Evolutionary conservation across 495 filamentous ascomycete species (phyloP), one percentile per base, ranked within the genome.

Genomic region (Clohesyomyces aquaticus): DNA sequence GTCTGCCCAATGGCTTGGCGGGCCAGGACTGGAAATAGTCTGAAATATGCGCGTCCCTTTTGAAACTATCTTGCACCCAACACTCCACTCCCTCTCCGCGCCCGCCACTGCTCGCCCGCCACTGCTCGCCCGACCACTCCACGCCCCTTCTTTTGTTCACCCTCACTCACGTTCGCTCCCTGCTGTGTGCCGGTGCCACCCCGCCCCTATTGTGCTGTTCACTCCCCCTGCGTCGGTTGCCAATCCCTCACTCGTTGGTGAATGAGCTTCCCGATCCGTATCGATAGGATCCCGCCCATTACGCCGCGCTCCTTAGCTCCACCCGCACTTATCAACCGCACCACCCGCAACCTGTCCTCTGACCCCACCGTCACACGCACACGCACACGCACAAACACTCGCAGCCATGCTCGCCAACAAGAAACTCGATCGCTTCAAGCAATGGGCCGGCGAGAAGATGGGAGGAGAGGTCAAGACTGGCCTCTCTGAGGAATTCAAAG

Each of bases 401-500:
- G 45, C 59, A 75, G 82, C 35, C 58, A 96, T 96, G 92, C 91
- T 93, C 77, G 87, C 96, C 80, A 93, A 92, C 78, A 93, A 95
- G 83, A 96, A 96, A 75, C 84, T 98, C 73, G 94, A 91, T 77
- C 88, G 95, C 63, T 87, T 97, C 79, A 96, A 94, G 82, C 94
- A 98, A 88, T 98, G 93, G 93, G 91, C 91, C 11, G 91, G 91
- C 57, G 94, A 98, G 80, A 87, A 91, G 77, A 97, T 98, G 91
- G 94, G 94, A 68, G 86, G 86, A 50, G 94, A 98, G 77, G 84
- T 85, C 72, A 96, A 93, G 78, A 97, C 93, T 12, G 87, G 79
- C 72, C 85, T 91, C 53, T 89, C 91, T 0, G 92, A 98, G 53
- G 89, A 98, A 65, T 98, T 98, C 83, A 96, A 92, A 78, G 84